Conservation (phyloP, 371 early-diverging fungal genomes). For the Rhizomucor pusillus region DNA sequence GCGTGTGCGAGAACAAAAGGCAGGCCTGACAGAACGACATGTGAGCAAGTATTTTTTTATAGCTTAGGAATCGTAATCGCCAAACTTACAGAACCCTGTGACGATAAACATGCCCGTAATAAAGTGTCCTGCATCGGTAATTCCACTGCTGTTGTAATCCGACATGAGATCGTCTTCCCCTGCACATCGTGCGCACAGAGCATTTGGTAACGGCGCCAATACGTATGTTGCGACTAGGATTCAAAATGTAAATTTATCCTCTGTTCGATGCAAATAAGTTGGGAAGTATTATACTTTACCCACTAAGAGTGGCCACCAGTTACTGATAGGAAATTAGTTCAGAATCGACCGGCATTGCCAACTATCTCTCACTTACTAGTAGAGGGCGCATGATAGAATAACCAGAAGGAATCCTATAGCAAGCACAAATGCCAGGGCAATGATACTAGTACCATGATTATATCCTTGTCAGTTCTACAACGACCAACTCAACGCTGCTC, state of each 20-base stretch:
- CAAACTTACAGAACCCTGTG: conserved; percentile 79
- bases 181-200: conserved; percentile 73
- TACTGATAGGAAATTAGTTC: conserved; percentile 46
- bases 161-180: conserved; percentile 75
- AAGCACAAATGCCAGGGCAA: conserved; percentile 81
- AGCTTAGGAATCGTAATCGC: neutral
- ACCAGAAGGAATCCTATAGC: conserved; percentile 88
- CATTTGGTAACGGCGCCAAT: conserved; percentile 90
- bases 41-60: neutral
- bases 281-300: conserved; percentile 33
- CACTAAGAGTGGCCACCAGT: conserved; percentile 92
- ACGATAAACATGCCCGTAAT: conserved; percentile 89
- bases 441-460: conserved; percentile 53
- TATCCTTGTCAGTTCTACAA: too few relatives aligned
- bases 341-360: too few relatives aligned
- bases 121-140: conserved; percentile 89
- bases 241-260: neutral
- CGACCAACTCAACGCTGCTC: too few relatives aligned
- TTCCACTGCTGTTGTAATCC: conserved; percentile 71
- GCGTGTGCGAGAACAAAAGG: conserved; percentile 77
- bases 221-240: conserved; percentile 73
- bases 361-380: conserved; percentile 64
- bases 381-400: conserved; percentile 91
- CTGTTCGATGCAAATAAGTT: neutral
- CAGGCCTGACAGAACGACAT: conserved; percentile 34